These are phyloP conservation scores for Hyaloscypha finlandica DNA, from an alignment of 495 filamentous ascomycete species.

Conservation along the genomic window DNA sequence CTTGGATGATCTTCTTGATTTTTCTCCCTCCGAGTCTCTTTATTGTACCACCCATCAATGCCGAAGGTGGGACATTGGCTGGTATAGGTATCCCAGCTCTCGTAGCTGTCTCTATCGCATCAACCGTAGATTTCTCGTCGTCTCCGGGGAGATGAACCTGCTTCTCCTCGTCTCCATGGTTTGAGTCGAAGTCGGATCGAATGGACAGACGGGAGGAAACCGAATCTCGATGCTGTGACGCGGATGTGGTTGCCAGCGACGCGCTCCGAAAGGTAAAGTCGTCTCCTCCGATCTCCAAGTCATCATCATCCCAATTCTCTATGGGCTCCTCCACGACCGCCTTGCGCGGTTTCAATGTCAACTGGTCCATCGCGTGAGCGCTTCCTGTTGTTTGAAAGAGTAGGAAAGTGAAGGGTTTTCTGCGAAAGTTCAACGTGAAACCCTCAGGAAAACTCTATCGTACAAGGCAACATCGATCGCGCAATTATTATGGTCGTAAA, in stretches of 20 bases:
- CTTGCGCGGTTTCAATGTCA: conserved; percentile 56
- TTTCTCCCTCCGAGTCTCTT: conserved; percentile 86
- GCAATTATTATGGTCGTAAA: conserved; percentile 24
- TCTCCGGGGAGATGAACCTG: conserved; percentile 76
- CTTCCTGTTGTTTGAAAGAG: not conserved
- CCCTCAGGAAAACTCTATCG: conserved; percentile 15
- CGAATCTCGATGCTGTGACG: conserved; percentile 69
- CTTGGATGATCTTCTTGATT: conserved; percentile 66
- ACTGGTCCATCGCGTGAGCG: conserved; percentile 52
- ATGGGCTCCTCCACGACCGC: conserved; percentile 60
- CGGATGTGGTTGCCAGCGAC: conserved; percentile 57
- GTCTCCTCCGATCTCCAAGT: conserved; percentile 73
- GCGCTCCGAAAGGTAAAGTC: conserved; percentile 67
- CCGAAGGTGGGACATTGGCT: conserved; percentile 86
- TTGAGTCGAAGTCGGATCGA: conserved; percentile 77
- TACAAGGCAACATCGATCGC: conserved; percentile 19
- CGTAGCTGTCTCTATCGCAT: conserved; percentile 84
- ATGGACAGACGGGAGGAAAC: conserved; percentile 76
- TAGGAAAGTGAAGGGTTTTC: conserved; percentile 8
- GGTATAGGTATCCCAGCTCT: conserved; percentile 92
- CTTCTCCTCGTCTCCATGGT: conserved; percentile 79
- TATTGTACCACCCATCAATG: conserved; percentile 90
- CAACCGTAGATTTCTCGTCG: conserved; percentile 75
- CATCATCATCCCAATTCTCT: conserved; percentile 91
- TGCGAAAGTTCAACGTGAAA: conserved; percentile 4